phyloP scores from a whole-genome alignment of 352 stramenopile species.

The Thraustotheca clavata region DNA sequence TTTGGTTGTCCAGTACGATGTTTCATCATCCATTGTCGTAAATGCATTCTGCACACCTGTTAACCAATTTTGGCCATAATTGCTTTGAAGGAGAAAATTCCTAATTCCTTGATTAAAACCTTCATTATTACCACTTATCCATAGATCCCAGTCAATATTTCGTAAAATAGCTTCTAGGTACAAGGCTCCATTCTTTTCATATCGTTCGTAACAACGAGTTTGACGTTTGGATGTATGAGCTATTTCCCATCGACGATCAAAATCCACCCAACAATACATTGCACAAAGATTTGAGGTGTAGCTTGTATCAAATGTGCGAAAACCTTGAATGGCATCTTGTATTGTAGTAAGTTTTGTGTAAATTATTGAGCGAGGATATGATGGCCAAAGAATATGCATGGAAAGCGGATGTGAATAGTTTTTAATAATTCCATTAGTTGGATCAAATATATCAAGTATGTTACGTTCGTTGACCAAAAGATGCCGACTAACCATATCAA shows the following conservation, averaged over 20 bases:
- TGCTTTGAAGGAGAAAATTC: too few relatives aligned
- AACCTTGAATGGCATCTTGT: too few relatives aligned
- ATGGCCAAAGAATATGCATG: too few relatives aligned
- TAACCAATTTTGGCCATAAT: background rate
- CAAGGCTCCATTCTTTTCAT: background rate
- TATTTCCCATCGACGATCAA: constrained; percentile 6
- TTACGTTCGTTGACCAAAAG: background rate
- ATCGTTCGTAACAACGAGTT: background rate
- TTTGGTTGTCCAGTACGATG: background rate
- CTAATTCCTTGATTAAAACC: too few relatives aligned
- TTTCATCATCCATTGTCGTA: background rate
- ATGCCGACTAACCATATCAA: background rate
- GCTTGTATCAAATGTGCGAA: background rate
- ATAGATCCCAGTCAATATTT: too few relatives aligned
- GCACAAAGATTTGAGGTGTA: background rate
- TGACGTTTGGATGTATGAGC: constrained; percentile 2
- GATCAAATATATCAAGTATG: too few relatives aligned
- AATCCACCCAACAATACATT: constrained; percentile 16
- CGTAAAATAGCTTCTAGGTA: too few relatives aligned
- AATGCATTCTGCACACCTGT: background rate
- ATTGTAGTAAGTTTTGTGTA: too few relatives aligned
- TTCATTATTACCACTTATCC: too few relatives aligned
- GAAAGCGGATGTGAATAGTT: too few relatives aligned
- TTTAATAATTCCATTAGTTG: too few relatives aligned
- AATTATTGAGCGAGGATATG: too few relatives aligned